Base-by-base conservation (phyloP, 495 filamentous ascomycete genomes). In the Penicillium ochrochloron region DNA sequence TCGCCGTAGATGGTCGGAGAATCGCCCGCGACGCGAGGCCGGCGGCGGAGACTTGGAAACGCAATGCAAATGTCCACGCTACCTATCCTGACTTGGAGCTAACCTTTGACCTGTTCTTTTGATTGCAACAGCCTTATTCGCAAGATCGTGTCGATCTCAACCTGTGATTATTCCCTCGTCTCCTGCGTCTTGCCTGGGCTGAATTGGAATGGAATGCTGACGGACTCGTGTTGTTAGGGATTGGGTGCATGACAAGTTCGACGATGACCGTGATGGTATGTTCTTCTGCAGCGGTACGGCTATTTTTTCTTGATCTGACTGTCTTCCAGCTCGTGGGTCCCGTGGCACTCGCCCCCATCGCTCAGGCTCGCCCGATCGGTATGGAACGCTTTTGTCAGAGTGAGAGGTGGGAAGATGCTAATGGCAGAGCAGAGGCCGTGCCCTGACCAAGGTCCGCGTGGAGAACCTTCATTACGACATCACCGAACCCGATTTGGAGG, bases 401-500 rank as follows among this genome's bases (percentile, higher is more conserved):
- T 57, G 62, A 75, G 63, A 50, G 60, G 23, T 17, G 64, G 12
- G 17, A 31, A 34, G 39, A 66, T 53, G 63, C 63, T 69, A 54
- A 70, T 62, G 4, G 15, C 61, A 23, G 41, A 39, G 37, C 57
- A 67, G 67, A 68, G 77, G 84, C n/a, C 61, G 80, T 41, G 66
- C 79, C 31, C 86, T 90, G 69, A 83, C 89, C 55, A 94, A 92
- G 75, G 76, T 97, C 65, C 89, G 89, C 59, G 89, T 97, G 53
- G 92, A 96, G 64, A 97, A 97, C 73, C 78, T 97, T 54, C 94
- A 97, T 77, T 97, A 96, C 77, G 94, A 97, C 46, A 85, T 97
- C 60, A 92, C 90, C 27, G 90, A 94, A 75, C 87, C 86, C 33
- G 94, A 97, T 71, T 85, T 97, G 55, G 84, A 92, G 71, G 94